phyloP scores from a whole-genome alignment of 345 rosid species.

The Euclidium syriacum region DNA sequence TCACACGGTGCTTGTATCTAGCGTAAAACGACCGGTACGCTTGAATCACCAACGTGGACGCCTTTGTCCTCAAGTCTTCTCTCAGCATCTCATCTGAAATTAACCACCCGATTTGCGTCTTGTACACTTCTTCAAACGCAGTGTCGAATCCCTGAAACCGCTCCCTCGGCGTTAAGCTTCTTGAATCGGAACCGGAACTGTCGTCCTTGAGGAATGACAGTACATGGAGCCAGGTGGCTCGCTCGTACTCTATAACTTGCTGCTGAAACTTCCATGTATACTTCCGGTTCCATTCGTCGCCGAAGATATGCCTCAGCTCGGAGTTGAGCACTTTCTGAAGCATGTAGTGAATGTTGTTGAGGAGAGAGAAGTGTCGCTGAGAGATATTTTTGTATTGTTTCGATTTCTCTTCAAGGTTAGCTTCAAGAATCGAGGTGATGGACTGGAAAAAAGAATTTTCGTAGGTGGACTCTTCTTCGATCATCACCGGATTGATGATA shows the following conservation, averaged over 20 bases:
- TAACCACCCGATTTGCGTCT: constrained; percentile 69
- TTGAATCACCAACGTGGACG: constrained; percentile 62
- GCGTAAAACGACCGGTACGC: constrained; percentile 70
- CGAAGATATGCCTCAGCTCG: constrained; percentile 57
- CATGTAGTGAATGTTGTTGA: constrained; percentile 91
- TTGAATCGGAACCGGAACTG: constrained; percentile 36
- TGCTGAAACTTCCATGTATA: constrained; percentile 78
- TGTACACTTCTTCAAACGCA: constrained; percentile 82
- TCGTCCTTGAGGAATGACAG: constrained; percentile 65
- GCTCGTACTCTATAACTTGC: constrained; percentile 64
- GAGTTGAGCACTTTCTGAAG: constrained; percentile 67
- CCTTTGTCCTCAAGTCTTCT: constrained; percentile 69
- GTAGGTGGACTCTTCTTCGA: constrained; percentile 37
- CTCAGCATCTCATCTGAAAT: constrained; percentile 61
- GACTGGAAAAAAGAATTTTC: constrained; percentile 40
- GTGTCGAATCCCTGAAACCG: constrained; percentile 51
- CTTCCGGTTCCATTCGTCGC: constrained; percentile 73
- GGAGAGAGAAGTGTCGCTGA: constrained; percentile 67
- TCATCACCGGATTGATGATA: background rate
- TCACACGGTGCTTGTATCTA: constrained; percentile 44
- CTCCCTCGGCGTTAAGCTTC: constrained; percentile 49
- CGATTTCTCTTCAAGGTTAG: constrained; percentile 64
- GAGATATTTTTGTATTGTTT: constrained; percentile 56
- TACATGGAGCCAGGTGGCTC: constrained; percentile 70
- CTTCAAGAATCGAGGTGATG: constrained; percentile 55